Evolutionary conservation across 2,329 filamentous ascomycete genomes (phyloP).

Genomic region (Pseudodiploospora longispora): DNA sequence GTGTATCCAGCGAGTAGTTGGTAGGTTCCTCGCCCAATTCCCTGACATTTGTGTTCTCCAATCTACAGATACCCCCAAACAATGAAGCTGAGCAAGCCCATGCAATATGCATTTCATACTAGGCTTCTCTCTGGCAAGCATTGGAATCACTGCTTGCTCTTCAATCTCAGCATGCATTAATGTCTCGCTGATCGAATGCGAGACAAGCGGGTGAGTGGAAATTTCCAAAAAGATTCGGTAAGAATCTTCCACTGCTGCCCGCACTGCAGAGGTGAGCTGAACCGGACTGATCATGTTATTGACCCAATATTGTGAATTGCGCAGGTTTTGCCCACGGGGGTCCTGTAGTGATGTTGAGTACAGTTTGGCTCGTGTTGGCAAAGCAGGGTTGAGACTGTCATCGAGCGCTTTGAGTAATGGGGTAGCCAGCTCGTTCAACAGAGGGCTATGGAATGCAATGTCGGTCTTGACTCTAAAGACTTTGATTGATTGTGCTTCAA

Average conservation of each 20-base stretch:
- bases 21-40: no score
- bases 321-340: constrained; percentile 1
- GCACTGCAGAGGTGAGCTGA: constrained; percentile 2
- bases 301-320: constrained; percentile 7
- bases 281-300: constrained; percentile 11
- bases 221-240: constrained; percentile 8
- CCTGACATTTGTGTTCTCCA: no score
- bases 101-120: no score
- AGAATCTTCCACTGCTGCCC: constrained; percentile 4
- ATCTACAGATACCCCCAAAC: no score
- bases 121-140: no score
- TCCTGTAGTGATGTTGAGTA: constrained; percentile 8
- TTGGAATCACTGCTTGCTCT: background rate
- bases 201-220: constrained; percentile 6
- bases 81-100: background rate
- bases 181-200: constrained; percentile 8
- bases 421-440: constrained; percentile 1
- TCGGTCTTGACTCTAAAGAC: constrained; percentile 6
- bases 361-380: background rate
- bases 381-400: background rate
- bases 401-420: background rate
- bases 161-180: constrained; percentile 1
- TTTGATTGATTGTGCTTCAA: background rate
- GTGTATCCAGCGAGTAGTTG: no score
- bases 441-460: constrained; percentile 9